phyloP scores from a whole-genome alignment of 495 filamentous ascomycete species.

The Tirmania nivea region DNA sequence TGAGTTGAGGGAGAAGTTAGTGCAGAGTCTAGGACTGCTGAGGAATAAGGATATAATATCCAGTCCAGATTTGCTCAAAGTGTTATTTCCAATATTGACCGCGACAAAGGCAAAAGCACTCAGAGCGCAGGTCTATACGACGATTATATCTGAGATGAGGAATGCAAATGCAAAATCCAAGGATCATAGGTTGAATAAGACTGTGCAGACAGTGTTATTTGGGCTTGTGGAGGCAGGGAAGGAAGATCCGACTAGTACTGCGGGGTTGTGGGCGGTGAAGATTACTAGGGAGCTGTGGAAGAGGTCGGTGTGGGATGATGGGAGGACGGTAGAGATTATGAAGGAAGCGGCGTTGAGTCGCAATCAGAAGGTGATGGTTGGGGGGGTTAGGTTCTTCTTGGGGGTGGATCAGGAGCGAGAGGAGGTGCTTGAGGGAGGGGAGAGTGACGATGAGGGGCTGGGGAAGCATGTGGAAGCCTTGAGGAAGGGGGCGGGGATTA shows the following conservation, averaged over 20 bases:
- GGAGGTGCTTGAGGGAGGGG: constrained; percentile 49
- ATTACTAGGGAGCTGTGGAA: constrained; percentile 75
- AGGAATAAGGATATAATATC: constrained; percentile 82
- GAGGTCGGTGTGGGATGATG: constrained; percentile 69
- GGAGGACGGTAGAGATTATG: constrained; percentile 54
- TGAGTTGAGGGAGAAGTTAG: constrained; percentile 81
- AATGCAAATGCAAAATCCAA: constrained; percentile 61
- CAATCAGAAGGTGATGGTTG: constrained; percentile 67
- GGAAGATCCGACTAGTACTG: constrained; percentile 51
- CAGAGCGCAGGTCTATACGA: constrained; percentile 62
- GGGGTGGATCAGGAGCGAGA: constrained; percentile 89
- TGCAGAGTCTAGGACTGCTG: constrained; percentile 69
- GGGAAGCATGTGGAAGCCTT: constrained; percentile 52
- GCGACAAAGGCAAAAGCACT: constrained; percentile 71
- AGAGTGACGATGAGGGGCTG: constrained; percentile 58
- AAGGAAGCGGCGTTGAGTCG: constrained; percentile 42
- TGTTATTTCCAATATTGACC: constrained; percentile 77
- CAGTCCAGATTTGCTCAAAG: constrained; percentile 59
- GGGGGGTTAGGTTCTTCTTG: constrained; percentile 81
- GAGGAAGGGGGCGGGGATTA: constrained; percentile 67
- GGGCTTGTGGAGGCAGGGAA: constrained; percentile 53
- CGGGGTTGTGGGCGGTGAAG: constrained; percentile 87
- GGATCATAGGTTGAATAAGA: constrained; percentile 81
- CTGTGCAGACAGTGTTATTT: constrained; percentile 77
- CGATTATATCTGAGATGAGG: constrained; percentile 75